Evolutionary conservation across 352 stramenopile species (phyloP), one percentile per base, ranked within the genome.

Genomic region (Pythium aphanidermatum): DNA sequence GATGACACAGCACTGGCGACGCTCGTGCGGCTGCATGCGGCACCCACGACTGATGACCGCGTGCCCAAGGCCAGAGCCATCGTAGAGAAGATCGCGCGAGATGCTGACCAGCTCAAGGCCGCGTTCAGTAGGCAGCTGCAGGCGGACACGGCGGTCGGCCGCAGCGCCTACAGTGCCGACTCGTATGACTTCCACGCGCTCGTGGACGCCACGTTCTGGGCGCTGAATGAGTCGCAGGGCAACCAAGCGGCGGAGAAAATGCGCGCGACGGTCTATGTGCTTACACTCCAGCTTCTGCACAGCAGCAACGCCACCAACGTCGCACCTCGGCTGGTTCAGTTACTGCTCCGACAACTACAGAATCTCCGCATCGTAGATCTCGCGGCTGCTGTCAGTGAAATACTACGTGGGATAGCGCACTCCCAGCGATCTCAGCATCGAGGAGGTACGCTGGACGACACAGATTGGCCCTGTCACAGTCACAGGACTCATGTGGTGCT

Each of bases 201-300:
- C n/a, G 32, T 78, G 32, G 51, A 68, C 27, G 64, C 61, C 12
- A 45, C 61, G 0, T 61, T 78, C n/a, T 78, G 68, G 68, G 58
- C 54, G 9, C 40, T 78, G 2, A 46, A 46, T 5, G 47, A 41
- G 2, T 32, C 64, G 1, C 12, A 44, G 0, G 57, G 52, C 12
- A 25, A 17, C 10, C 30, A 31, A 0, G 47, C 70, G 35, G 48
- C 39, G 9, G 55, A 72, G 35, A 45, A 59, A 37, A 46, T 63
- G 44, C 58, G 58, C 21, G 49, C 40, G 27, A 23, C 32, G 19
- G 27, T 66, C 32, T 63, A 73, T 24, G 40, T 50, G 34, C 42
- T 44, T 2, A 31, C 57, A 13, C 36, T 72, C 27, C 48, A 67
- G 34, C 43, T 53, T 16, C 32, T 74, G 21, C 67, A 78, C 38